Percentiles rank a stretch among this genome's conserved stretches.
Conservation (phyloP, 2,329 filamentous ascomycete species). For the Geoglossum cookeanum region DNA sequence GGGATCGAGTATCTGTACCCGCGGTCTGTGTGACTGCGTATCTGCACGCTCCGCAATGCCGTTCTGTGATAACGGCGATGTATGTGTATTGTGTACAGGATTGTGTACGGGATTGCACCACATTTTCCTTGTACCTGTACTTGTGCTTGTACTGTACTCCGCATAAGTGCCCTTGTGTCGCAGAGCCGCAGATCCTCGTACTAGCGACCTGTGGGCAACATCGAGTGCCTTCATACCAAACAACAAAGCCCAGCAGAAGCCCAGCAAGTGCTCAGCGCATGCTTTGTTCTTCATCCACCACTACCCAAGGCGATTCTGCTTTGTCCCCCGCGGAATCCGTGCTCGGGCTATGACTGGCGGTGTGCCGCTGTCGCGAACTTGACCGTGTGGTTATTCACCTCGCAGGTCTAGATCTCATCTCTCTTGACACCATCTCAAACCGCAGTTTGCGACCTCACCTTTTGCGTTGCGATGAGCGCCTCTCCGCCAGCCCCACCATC, state of each 20-base stretch:
- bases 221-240: neutral
- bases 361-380: neutral
- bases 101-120: no score
- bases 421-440: neutral
- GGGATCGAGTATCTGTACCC: neutral
- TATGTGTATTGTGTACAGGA: no score
- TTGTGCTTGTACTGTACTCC: no score
- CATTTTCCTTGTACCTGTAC: no score
- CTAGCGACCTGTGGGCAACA: no score
- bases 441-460: neutral
- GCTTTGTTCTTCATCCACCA: neutral
- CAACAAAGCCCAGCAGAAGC: neutral
- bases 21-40: neutral
- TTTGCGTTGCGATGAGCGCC: slow-evolving; percentile 3
- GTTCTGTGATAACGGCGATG: neutral
- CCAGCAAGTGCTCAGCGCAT: neutral
- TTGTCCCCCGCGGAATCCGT: neutral
- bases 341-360: neutral
- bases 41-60: neutral
- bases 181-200: no score
- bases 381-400: neutral
- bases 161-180: no score
- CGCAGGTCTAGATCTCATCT: neutral
- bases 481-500: slow-evolving; percentile 2
- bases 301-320: neutral